Evolutionary conservation across 192 early-diverging fungal species (phyloP), one percentile per base, ranked within the genome.

Genomic region (Piromyces finnis): DNA sequence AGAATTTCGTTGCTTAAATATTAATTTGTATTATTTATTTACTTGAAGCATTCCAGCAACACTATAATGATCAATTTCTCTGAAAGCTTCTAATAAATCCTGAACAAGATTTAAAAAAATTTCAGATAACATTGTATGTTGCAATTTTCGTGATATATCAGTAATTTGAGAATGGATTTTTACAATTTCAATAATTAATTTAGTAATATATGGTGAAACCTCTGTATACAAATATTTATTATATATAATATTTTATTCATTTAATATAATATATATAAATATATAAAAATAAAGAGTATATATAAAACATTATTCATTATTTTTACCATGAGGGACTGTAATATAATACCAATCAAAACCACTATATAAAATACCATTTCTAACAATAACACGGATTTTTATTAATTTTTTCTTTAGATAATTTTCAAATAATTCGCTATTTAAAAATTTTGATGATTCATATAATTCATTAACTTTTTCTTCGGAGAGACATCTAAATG

Each of bases 31-130:
- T n/a, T n/a, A n/a, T n/a, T n/a, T 15, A 51, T 68, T 51, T 84
- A 90, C 90, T 88, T 97, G 97, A 77, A 98, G 84, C 92, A 95
- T 94, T 13, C 97, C 97, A 32, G 92, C 94, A 81, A 91, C 92
- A 81, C 95, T 94, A 84, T 96, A 99, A 78, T 88, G 81, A 80
- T 96, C 95, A 13, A 97, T 89, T 77, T 89, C 82, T 32, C 94
- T 89, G 79, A 95, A 94, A 80, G 89, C 86, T 77, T 91, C 89
- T 27, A 98, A 86, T 82, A 97, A 86, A 81, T 96, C 93, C 79
- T 92, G 90, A 11, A 91, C 91, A 84, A 99, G 89, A 77, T 86
- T 87, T 28, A 87, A 87, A 14, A 95, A 82, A 41, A 97, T 85
- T 30, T 88, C 89, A 29, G 92, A 91, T 77, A 99, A 83, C 9